phyloP scores from a whole-genome alignment of 73 alveolate genomes.

The Paramecium pentaurelia region DNA sequence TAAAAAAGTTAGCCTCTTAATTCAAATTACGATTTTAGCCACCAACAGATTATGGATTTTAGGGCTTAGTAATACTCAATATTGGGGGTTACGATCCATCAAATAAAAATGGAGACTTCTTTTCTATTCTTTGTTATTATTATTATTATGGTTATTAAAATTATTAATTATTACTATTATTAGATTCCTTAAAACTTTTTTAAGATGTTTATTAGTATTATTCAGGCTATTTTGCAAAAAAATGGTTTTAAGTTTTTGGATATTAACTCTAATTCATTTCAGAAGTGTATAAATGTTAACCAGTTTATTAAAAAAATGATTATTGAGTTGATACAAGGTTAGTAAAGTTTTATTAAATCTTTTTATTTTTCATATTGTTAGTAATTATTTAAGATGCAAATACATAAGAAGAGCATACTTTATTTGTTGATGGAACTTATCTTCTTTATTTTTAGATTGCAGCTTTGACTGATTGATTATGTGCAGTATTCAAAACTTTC shows the following conservation, averaged over 20 bases:
- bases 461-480: constrained; percentile 2
- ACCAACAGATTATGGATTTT: not conserved
- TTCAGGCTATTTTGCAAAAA: not conserved
- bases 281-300: not conserved
- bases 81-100: not conserved
- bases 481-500: not conserved
- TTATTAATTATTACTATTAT: not conserved
- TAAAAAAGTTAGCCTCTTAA: not conserved
- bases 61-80: not conserved
- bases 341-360: not conserved
- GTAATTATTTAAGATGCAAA: not conserved
- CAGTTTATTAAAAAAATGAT: not conserved
- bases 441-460: not conserved
- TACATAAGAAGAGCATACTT: not conserved
- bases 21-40: not conserved
- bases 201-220: not conserved
- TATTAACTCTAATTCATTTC: not conserved
- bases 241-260: not conserved
- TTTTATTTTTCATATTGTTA: not conserved
- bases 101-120: not conserved
- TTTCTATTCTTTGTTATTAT: not conserved
- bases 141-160: not conserved
- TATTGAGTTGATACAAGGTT: not conserved
- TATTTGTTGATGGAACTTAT: not conserved
- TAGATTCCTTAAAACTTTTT: not conserved